phyloP scores from a whole-genome alignment of 1,284 basidiomycete species.

The Afroboletus lepidellus region DNA sequence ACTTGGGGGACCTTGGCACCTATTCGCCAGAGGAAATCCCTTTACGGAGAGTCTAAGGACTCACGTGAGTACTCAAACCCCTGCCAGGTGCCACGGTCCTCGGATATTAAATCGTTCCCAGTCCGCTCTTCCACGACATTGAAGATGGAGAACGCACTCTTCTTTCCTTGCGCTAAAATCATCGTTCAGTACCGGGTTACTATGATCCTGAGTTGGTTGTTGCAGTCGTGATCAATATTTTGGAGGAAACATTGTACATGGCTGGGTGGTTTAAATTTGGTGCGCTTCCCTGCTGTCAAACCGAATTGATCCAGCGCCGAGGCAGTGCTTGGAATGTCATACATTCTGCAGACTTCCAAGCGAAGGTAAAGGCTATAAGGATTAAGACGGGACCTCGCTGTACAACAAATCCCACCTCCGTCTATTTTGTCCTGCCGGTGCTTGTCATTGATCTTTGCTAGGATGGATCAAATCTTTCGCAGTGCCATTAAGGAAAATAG shows the following conservation, averaged over 20 bases:
- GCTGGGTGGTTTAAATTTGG: background rate
- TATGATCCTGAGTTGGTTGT: no score
- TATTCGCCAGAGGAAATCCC: no score
- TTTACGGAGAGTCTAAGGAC: no score
- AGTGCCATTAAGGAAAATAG: background rate
- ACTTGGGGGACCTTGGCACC: no score
- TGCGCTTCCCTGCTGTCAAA: background rate
- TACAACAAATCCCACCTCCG: background rate
- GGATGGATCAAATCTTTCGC: slow-evolving; percentile 2
- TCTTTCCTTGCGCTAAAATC: no score
- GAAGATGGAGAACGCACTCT: no score
- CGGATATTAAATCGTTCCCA: no score
- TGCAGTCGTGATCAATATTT: background rate
- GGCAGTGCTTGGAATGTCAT: slow-evolving; percentile 7
- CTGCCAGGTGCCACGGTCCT: no score
- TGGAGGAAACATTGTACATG: background rate
- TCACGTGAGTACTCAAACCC: no score
- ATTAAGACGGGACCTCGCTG: no score
- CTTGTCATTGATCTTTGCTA: background rate
- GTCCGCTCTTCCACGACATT: no score
- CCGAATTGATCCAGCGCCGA: background rate
- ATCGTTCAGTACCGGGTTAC: no score
- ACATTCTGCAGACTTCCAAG: slow-evolving; percentile 6
- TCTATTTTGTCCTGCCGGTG: background rate
- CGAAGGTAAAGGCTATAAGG: background rate